These are phyloP conservation scores for Elymus sibiricus DNA, from an alignment of 176 grass and related monocot species.

Conservation along the genomic window DNA sequence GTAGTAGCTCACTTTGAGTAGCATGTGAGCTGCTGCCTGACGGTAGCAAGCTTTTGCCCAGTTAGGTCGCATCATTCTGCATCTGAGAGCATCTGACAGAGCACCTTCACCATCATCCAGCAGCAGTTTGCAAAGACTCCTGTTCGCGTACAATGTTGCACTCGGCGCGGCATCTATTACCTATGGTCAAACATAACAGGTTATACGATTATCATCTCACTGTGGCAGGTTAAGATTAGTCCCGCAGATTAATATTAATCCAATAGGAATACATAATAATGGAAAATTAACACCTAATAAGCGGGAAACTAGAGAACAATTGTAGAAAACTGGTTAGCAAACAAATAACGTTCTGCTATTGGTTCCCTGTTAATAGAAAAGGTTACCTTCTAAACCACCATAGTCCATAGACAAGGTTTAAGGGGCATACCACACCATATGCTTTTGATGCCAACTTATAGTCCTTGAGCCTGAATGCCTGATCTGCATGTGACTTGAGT, in stretches of 20 bases:
- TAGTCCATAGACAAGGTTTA: background rate
- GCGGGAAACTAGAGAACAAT: no score
- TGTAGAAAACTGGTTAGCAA: no score
- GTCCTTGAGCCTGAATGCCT: background rate
- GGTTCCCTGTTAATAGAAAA: background rate
- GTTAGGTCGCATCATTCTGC: constrained; percentile 13
- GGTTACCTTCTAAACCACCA: background rate
- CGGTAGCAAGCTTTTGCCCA: constrained; percentile 25
- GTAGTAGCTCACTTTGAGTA: constrained; percentile 7
- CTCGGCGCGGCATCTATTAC: background rate
- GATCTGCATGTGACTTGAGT: background rate
- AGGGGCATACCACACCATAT: constrained; percentile 4
- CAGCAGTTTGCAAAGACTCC: constrained; percentile 38
- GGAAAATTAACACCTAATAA: no score
- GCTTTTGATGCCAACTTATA: background rate
- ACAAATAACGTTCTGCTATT: background rate
- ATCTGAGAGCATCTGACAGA: constrained; percentile 30
- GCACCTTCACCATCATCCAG: constrained; percentile 37
- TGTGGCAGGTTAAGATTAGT: no score
- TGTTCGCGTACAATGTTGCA: constrained; percentile 27
- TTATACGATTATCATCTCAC: no score
- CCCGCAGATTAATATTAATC: no score
- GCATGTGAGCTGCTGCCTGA: background rate
- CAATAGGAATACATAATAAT: no score
- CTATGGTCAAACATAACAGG: background rate